phyloP scores from a whole-genome alignment of 1,284 basidiomycete genomes.

The Cryptococcus floricola region DNA sequence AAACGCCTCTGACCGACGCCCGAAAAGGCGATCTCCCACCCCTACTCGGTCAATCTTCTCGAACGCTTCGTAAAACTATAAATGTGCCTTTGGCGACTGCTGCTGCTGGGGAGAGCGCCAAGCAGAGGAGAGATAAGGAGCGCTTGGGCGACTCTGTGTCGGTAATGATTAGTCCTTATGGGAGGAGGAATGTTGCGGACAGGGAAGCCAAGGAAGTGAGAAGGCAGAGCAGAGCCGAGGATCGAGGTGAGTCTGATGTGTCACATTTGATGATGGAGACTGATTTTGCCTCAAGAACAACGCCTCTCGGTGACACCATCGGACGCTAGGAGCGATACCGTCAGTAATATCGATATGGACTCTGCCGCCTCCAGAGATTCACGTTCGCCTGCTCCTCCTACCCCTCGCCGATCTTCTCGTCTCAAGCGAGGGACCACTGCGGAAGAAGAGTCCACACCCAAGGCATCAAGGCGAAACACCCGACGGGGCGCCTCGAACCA shows the following conservation, averaged over 20 bases:
- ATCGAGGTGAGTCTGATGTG: constrained; percentile 15
- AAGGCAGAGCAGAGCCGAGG: constrained; percentile 8
- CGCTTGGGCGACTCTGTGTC: constrained; percentile 30
- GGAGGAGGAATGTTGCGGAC: constrained; percentile 36
- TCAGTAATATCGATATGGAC: constrained; percentile 13
- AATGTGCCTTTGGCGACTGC: constrained; percentile 44
- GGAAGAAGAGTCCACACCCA: constrained; percentile 28
- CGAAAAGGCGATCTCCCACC: constrained; percentile 16
- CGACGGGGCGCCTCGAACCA: constrained; percentile 16
- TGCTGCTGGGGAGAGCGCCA: constrained; percentile 30
- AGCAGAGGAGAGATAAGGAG: constrained; percentile 28
- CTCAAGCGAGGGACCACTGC: constrained; percentile 17
- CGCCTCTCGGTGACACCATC: constrained; percentile 18
- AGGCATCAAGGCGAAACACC: constrained; percentile 7
- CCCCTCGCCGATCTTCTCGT: constrained; percentile 36
- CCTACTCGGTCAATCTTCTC: constrained; percentile 39
- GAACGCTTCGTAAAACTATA: constrained; percentile 39
- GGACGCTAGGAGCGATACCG: constrained; percentile 13
- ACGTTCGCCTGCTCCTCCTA: constrained; percentile 16
- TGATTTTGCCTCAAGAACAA: constrained; percentile 9
- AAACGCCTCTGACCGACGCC: constrained; percentile 33
- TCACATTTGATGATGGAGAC: background rate
- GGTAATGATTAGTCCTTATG: constrained; percentile 47
- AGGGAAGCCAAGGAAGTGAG: constrained; percentile 26
- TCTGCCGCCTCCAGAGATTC: constrained; percentile 3